Evolutionary conservation across 2,329 filamentous ascomycete genomes (phyloP), one percentile per base, ranked within the genome.

Genomic region (Hypoxylon sp.): DNA sequence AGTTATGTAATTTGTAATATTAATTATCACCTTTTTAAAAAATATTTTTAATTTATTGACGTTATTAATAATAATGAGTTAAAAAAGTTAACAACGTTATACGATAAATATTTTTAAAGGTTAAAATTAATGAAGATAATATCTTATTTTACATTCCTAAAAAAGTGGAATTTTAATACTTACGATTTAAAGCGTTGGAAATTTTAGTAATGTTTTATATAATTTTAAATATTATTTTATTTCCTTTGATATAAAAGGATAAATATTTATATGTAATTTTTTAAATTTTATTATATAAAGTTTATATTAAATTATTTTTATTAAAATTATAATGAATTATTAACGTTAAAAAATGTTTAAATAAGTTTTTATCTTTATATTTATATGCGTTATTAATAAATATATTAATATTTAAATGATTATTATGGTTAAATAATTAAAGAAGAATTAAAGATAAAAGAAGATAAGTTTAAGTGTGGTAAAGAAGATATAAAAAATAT

Each of bases 271-370:
- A 14, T 11, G 6, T n/a, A 46, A 25, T 46, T 27, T 27, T 2
- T 5, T 6, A 12, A 46, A 3, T 46, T 46, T 27, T 27, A 25
- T 46, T 14, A 14, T 3, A 14, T 46, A 14, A 46, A 46, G 21
- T n/a, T 46, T 2, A 46, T 46, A 25, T 46, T 46, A 5, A 46
- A 46, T 27, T n/a, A 46, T 46, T n/a, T 25, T 27, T 25, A 46
- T 3, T 14, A 14, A 25, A 14, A 46, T n/a, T 27, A 46, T 27
- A 27, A 46, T 46, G 14, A 46, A 27, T 46, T 46, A 25, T n/a
- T 46, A 46, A 14, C 14, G 25, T 3, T 46, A 14, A 27, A 43
- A 3, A 43, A 8, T n/a, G n/a, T n/a, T n/a, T n/a, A n/a, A n/a
- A n/a, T n/a, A n/a, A n/a, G n/a, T n/a, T n/a, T n/a, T n/a, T n/a